phyloP scores from a whole-genome alignment of 352 stramenopile species.

The Aphanomyces astaci region DNA sequence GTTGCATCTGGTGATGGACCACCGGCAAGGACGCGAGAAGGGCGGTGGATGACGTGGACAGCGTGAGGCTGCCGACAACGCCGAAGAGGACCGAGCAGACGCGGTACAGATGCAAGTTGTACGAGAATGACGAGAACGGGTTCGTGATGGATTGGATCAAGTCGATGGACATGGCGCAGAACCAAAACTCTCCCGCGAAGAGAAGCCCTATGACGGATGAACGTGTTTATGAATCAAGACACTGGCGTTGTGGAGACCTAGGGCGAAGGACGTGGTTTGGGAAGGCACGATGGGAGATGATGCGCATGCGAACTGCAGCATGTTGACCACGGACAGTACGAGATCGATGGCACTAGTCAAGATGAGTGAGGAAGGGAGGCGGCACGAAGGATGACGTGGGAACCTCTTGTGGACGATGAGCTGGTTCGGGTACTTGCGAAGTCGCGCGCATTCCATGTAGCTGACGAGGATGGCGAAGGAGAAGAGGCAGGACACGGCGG shows the following conservation, averaged over 20 bases:
- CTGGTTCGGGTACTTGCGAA: conserved; percentile 67
- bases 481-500: conserved; percentile 59
- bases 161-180: conserved; percentile 83
- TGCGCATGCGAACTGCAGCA: conserved; percentile 55
- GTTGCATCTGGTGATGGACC: conserved; percentile 67
- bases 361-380: not conserved
- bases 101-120: conserved; percentile 80
- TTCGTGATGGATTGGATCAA: conserved; percentile 86
- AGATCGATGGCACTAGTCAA: conserved; percentile 51
- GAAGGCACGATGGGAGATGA: conserved; percentile 47
- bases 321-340: conserved; percentile 56
- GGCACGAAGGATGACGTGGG: not conserved
- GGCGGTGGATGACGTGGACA: conserved; percentile 21
- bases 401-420: conserved; percentile 84
- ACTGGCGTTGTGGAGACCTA: not conserved
- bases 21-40: conserved; percentile 59
- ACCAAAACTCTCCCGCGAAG: conserved; percentile 83
- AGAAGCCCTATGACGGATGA: conserved; percentile 36
- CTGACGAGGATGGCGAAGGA: conserved; percentile 64
- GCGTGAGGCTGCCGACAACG: conserved; percentile 53
- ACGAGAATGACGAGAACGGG: conserved; percentile 78
- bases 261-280: conserved; percentile 41
- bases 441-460: conserved; percentile 46
- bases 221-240: not conserved
- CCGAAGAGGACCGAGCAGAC: conserved; percentile 74